phyloP scores from a whole-genome alignment of 805 yeast species.

The Kodamaea restingae region DNA sequence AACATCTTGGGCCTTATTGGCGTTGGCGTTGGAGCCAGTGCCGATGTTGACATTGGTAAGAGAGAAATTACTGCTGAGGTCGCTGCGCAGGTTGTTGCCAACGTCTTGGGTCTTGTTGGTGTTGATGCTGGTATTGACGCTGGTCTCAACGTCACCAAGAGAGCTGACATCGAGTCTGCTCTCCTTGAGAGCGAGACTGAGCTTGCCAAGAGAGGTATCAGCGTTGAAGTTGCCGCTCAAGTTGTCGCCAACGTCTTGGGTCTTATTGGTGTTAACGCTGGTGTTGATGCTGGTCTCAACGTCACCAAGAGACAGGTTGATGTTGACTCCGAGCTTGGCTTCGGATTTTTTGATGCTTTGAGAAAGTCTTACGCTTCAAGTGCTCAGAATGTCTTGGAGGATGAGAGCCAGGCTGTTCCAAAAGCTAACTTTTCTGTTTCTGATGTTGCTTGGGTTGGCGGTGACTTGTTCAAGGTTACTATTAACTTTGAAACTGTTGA shows the following conservation, averaged over 20 bases:
- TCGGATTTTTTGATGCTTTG: slow-evolving; percentile 8
- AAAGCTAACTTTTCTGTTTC: slow-evolving; percentile 16
- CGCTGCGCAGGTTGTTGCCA: slow-evolving; percentile 10
- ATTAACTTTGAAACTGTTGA: slow-evolving; percentile 17
- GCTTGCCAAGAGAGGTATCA: slow-evolving; percentile 9
- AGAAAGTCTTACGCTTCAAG: slow-evolving; percentile 5
- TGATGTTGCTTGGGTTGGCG: slow-evolving; percentile 16
- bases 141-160: slow-evolving; percentile 6
- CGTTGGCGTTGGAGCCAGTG: slow-evolving; percentile 14
- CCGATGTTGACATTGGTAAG: slow-evolving; percentile 4
- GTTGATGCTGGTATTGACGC: slow-evolving; percentile 10
- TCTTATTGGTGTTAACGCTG: slow-evolving; percentile 1
- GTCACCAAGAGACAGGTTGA: slow-evolving; percentile 10
- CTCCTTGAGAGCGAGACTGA: too few species aligned
- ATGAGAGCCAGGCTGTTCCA: slow-evolving; percentile 10
- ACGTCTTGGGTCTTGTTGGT: slow-evolving; percentile 11
- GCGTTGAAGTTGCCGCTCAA: slow-evolving; percentile 1
- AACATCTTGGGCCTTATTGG: too few species aligned
- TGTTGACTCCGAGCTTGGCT: slow-evolving; percentile 7
- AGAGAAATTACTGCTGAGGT: slow-evolving; percentile 11
- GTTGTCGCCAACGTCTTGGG: slow-evolving; percentile 7
- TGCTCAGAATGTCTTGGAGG: slow-evolving; percentile 10
- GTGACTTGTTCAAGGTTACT: slow-evolving; percentile 18
- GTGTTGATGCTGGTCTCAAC: slow-evolving; percentile 4
- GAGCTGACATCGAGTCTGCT: too few species aligned